phyloP scores from a whole-genome alignment of 2,329 filamentous ascomycete genomes.

The Amphichorda felina region DNA sequence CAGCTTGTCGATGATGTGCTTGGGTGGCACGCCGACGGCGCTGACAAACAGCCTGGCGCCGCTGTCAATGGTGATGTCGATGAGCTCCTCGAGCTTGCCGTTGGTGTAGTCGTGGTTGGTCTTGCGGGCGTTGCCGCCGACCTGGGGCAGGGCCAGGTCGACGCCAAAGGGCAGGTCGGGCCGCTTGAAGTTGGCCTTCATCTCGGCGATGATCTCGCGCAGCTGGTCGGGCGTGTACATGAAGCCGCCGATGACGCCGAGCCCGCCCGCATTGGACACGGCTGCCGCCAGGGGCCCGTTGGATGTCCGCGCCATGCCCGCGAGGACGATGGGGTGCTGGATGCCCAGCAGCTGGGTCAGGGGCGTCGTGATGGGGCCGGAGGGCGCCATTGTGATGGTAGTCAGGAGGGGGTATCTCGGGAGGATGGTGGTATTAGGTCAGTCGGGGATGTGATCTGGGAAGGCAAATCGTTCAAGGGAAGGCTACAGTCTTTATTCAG shows the following conservation, averaged over 20 bases:
- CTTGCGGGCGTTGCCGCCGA: slow-evolving; percentile 71
- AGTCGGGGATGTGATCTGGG: too few relatives aligned
- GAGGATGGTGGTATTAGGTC: too few relatives aligned
- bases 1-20: slow-evolving; percentile 58
- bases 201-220: slow-evolving; percentile 69
- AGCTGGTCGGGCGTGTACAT: slow-evolving; percentile 66
- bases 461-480: too few relatives aligned
- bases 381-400: slow-evolving; percentile 26
- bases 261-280: slow-evolving; percentile 78
- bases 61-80: slow-evolving; percentile 74
- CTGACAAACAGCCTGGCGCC: slow-evolving; percentile 79
- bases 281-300: slow-evolving; percentile 70
- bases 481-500: too few relatives aligned
- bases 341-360: slow-evolving; percentile 72
- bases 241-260: slow-evolving; percentile 63
- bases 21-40: slow-evolving; percentile 79
- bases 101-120: slow-evolving; percentile 96
- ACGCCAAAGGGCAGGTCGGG: slow-evolving; percentile 76
- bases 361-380: slow-evolving; percentile 58
- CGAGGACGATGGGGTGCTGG: slow-evolving; percentile 79
- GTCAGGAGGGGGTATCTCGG: too few relatives aligned
- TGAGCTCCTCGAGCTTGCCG: slow-evolving; percentile 76
- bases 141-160: slow-evolving; percentile 81
- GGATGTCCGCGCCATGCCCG: slow-evolving; percentile 85
- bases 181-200: slow-evolving; percentile 60